phyloP scores from a whole-genome alignment of 2,329 filamentous ascomycete genomes.

The Ramichloridium luteum region DNA sequence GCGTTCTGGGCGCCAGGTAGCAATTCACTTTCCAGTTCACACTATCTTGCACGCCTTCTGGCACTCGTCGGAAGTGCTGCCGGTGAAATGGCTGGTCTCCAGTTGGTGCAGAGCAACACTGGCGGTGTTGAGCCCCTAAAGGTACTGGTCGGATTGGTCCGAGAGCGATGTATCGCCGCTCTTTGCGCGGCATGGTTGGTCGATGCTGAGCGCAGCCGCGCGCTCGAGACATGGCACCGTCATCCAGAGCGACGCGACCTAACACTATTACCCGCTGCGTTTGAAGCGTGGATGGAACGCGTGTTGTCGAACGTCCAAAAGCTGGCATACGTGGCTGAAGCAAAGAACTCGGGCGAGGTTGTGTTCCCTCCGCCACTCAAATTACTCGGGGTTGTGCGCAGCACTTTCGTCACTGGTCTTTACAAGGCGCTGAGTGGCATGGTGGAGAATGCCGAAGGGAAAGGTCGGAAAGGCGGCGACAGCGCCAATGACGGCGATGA shows the following conservation, averaged over 20 bases:
- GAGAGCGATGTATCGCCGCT: slow-evolving; percentile 75
- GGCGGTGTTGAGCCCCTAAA: slow-evolving; percentile 59
- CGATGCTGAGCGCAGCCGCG: slow-evolving; percentile 84
- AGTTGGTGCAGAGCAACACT: slow-evolving; percentile 44
- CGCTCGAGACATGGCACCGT: slow-evolving; percentile 86
- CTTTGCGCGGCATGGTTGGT: slow-evolving; percentile 85
- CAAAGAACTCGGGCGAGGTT: slow-evolving; percentile 54
- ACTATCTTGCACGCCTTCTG: slow-evolving; percentile 76
- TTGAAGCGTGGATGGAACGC: slow-evolving; percentile 72
- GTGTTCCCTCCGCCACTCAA: slow-evolving; percentile 77
- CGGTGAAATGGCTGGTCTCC: slow-evolving; percentile 68
- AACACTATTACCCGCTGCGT: slow-evolving; percentile 80
- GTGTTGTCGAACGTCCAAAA: slow-evolving; percentile 83
- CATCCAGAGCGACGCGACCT: slow-evolving; percentile 71
- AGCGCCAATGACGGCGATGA: neutral
- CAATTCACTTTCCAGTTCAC: slow-evolving; percentile 82
- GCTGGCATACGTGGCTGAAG: slow-evolving; percentile 85
- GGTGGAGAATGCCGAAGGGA: slow-evolving; percentile 67
- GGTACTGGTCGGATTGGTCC: slow-evolving; percentile 59
- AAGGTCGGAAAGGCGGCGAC: neutral
- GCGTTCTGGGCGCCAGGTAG: slow-evolving; percentile 94
- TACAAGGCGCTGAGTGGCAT: slow-evolving; percentile 92
- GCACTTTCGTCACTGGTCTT: slow-evolving; percentile 83
- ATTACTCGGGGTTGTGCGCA: slow-evolving; percentile 77
- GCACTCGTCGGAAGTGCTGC: slow-evolving; percentile 74